phyloP scores from a whole-genome alignment of 2,329 filamentous ascomycete species.

The Venturia nashicola region DNA sequence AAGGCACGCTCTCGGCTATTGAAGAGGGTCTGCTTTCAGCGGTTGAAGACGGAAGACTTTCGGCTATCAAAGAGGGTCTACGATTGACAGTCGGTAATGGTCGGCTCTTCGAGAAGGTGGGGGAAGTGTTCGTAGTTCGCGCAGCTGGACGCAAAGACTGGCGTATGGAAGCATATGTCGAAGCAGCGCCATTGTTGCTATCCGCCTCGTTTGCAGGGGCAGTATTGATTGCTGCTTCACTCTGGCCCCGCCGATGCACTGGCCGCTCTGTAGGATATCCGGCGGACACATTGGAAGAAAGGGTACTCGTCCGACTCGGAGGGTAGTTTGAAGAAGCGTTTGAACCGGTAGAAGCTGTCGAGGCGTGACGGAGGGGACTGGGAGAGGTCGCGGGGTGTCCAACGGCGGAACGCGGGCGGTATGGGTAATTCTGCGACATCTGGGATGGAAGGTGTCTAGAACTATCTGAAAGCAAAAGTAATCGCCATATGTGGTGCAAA shows the following conservation, averaged over 20 bases:
- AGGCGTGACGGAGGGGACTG: slow-evolving; percentile 47
- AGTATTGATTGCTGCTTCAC: slow-evolving; percentile 50
- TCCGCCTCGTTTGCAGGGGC: slow-evolving; percentile 34
- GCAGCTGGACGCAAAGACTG: slow-evolving; percentile 56
- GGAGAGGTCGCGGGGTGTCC: slow-evolving; percentile 28
- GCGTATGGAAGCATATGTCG: slow-evolving; percentile 58
- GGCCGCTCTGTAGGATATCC: slow-evolving; percentile 29
- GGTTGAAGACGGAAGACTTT: background rate
- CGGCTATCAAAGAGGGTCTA: background rate
- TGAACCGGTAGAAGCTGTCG: slow-evolving; percentile 59
- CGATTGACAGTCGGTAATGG: background rate
- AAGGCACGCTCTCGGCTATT: background rate
- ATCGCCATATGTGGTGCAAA: slow-evolving; percentile 1
- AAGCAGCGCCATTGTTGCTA: slow-evolving; percentile 38
- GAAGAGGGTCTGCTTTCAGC: background rate
- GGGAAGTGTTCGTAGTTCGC: background rate
- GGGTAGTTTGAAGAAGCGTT: slow-evolving; percentile 56
- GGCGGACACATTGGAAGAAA: slow-evolving; percentile 61
- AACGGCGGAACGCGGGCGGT: slow-evolving; percentile 25
- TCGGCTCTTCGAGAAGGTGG: background rate
- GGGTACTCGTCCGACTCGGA: slow-evolving; percentile 52
- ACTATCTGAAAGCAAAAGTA: background rate
- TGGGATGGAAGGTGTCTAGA: background rate
- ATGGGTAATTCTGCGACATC: slow-evolving; percentile 13
- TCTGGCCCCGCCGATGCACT: slow-evolving; percentile 62